A percentile compares a stretch with the other conserved stretches of the same genome.
Evolutionary conservation across 768 basidiomycete species (phyloP).

Genomic region (Panus rudis): DNA sequence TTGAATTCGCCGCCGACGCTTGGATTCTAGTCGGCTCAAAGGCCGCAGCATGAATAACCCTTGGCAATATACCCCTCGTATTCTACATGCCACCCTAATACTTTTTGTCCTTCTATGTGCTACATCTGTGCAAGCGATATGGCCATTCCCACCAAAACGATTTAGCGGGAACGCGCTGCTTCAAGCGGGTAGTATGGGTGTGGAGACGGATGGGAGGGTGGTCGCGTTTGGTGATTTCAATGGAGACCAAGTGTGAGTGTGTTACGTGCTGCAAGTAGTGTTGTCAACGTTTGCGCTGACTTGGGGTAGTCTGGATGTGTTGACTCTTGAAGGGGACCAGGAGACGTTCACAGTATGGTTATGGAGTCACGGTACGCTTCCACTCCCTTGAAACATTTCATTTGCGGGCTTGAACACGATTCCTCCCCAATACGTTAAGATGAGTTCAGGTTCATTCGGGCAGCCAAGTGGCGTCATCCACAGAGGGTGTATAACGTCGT

Average conservation of each 20-base stretch:
- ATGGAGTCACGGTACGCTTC: slow-evolving; percentile 70
- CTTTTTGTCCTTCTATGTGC: too few relatives aligned
- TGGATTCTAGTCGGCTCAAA: too few relatives aligned
- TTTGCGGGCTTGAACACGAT: background rate
- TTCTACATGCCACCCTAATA: too few relatives aligned
- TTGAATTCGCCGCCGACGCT: too few relatives aligned
- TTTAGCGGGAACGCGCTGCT: slow-evolving; percentile 79
- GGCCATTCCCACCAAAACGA: slow-evolving; percentile 87
- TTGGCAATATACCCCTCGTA: too few relatives aligned
- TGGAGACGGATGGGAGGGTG: slow-evolving; percentile 64
- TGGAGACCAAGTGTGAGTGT: slow-evolving; percentile 86
- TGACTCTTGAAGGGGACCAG: slow-evolving; percentile 71
- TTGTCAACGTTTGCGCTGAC: background rate
- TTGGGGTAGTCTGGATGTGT: slow-evolving; percentile 61
- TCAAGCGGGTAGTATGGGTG: slow-evolving; percentile 71
- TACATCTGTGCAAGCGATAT: slow-evolving; percentile 40
- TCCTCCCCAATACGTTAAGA: slow-evolving; percentile 30
- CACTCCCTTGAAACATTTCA: background rate
- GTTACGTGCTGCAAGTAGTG: background rate
- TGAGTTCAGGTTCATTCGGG: slow-evolving; percentile 46
- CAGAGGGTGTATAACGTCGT: slow-evolving; percentile 70
- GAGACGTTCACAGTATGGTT: slow-evolving; percentile 68
- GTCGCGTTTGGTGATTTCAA: slow-evolving; percentile 94
- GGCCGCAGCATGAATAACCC: too few relatives aligned
- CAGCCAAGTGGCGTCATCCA: slow-evolving; percentile 48